phyloP scores from a whole-genome alignment of 2,329 filamentous ascomycete genomes.

The Pseudocercospora eumusae region DNA sequence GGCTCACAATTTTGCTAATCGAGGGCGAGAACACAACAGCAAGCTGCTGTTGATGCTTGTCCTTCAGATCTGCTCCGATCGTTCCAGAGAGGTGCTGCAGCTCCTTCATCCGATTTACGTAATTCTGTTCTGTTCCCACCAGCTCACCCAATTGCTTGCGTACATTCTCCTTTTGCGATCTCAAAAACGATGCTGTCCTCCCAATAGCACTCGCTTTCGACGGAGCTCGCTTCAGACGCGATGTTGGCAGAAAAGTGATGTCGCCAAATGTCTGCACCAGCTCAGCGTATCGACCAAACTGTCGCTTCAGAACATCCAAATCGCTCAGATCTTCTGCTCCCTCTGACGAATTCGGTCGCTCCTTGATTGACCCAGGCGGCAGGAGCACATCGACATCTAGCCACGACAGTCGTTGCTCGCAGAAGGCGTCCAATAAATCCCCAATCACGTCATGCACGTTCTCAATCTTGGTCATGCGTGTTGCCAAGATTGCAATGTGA shows the following conservation, averaged over 20 bases:
- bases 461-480: constrained; percentile 79
- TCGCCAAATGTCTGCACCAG: constrained; percentile 80
- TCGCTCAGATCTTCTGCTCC: constrained; percentile 35
- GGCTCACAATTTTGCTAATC: constrained; percentile 74
- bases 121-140: constrained; percentile 90
- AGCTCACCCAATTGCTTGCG: constrained; percentile 87
- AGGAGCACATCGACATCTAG: constrained; percentile 85
- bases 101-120: constrained; percentile 69
- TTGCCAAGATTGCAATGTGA: constrained; percentile 88
- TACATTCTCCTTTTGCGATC: constrained; percentile 79
- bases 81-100: constrained; percentile 78
- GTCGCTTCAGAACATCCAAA: constrained; percentile 53
- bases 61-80: constrained; percentile 76
- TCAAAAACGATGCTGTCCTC: constrained; percentile 73
- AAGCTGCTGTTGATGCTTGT: constrained; percentile 52
- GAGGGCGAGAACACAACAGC: constrained; percentile 79
- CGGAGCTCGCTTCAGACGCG: constrained; percentile 78
- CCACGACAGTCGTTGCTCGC: constrained; percentile 79
- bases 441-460: constrained; percentile 71
- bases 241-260: constrained; percentile 81
- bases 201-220: constrained; percentile 82
- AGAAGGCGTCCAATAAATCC: constrained; percentile 72
- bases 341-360: constrained; percentile 27
- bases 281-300: constrained; percentile 76
- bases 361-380: constrained; percentile 69